Evolutionary conservation across 495 filamentous ascomycete species (phyloP), one percentile per base, ranked within the genome.

Genomic region (Bathelium albidoporum): DNA sequence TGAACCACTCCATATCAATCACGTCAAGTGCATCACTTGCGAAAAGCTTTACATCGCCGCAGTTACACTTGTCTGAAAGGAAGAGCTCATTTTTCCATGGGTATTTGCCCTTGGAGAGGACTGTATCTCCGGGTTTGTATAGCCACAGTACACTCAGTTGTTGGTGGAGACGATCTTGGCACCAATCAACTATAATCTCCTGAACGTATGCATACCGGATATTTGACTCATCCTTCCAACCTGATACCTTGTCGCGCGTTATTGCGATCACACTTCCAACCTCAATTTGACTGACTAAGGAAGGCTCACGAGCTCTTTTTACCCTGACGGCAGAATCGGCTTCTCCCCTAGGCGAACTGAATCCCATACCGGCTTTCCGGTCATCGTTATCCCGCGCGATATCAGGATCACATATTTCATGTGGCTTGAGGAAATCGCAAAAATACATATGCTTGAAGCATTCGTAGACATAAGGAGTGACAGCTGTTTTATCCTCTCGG

Each of bases 51-150:
- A 60, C 44, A 52, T 74, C 77, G 16, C 73, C 72, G 64, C 89
- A 91, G 16, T 85, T 86, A 72, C 89, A 92, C 63, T 91, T 83
- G 66, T 90, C 83, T 0, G 86, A 89, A 10, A 92, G 73, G 69
- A 92, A 92, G 0, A 91, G 72, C 70, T 92, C 89, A 63, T 89
- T 86, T 0, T 72, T 62, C 67, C 80, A 83, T 1, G 86, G 87
- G 68, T 91, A 92, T 20, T 77, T 75, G 74, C 83, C 83, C 16
- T 78, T 74, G 1, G 77, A 77, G 60, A 88, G 85, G 0, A 81
- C 82, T 2, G 88, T 91, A 34, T 91, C 86, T 2, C 78, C 74
- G 0, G 87, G 80, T 14, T 79, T 76, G 68, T 92, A 92, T 0
- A 91, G 68, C 89, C 89, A 92, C 2, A 86, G 78, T 2, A 89